Base-by-base conservation (phyloP, 2,329 filamentous ascomycete genomes). In the Sporothrix brunneoviolacea region DNA sequence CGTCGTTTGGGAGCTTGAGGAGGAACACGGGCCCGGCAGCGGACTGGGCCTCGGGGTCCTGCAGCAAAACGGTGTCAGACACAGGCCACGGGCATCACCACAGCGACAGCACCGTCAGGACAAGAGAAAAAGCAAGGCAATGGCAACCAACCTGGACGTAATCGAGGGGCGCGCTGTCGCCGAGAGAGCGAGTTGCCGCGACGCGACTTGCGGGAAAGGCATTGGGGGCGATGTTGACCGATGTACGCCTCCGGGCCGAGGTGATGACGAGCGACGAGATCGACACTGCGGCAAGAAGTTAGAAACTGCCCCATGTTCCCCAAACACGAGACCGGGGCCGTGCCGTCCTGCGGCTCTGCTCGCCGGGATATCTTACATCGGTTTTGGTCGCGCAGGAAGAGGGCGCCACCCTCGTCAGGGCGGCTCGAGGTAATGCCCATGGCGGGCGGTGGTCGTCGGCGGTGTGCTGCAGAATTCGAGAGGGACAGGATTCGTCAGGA, bases 351-450 rank as follows among this genome's bases (percentile, higher is more conserved):
- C n/a, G n/a, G n/a, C n/a, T n/a, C n/a, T n/a, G n/a, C n/a, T n/a
- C n/a, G n/a, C n/a, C n/a, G n/a, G n/a, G n/a, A n/a, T n/a, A n/a
- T n/a, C 85, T 65, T 77, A 97, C 93, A 82, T 77, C 90, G 83
- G 67, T 81, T 88, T 75, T 95, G 93, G 67, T 98, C 93, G 72
- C 87, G 86, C 65, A 97, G 75, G 68, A 86, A 94, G 66, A 97
- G 74, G 61, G 81, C 71, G 60, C 82, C 78, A 65, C 83, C 87
- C 63, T 96, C 91, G 62, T 95, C 91, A 62, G 84, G 83, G 70
- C 83, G 86, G 76, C 91, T 96, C 68, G 82, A 84, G 70, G 96
- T 84, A 74, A 86, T 90, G 65, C 93, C 93, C 93, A 98, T 98
- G 68, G 70, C 79, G 56, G 53, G 50, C 49, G 40, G 46, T 19